Conservation (phyloP, 371 early-diverging fungal genomes). For the Circinella umbellata region DNA sequence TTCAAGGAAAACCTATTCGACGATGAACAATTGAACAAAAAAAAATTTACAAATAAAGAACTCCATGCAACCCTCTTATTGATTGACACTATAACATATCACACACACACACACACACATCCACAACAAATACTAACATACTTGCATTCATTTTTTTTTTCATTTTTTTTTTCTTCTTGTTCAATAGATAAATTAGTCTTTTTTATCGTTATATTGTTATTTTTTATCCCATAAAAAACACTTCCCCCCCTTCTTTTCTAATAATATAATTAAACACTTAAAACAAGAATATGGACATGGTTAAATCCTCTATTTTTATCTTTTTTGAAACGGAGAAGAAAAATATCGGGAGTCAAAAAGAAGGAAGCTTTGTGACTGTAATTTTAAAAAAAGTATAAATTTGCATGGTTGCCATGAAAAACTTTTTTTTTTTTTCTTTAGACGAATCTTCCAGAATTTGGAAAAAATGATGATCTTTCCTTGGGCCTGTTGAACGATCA, state of each 20-base stretch:
- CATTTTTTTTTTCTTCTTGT: not conserved
- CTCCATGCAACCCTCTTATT: too few relatives aligned
- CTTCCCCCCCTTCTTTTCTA: too few relatives aligned
- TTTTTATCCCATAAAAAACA: not conserved
- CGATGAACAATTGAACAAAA: conserved; percentile 18
- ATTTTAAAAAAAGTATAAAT: not conserved
- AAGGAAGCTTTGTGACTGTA: not conserved
- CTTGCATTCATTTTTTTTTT: conserved; percentile 3
- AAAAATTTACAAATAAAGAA: too few relatives aligned
- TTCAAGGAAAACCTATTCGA: conserved; percentile 66
- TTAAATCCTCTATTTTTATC: too few relatives aligned
- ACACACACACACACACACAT: not conserved
- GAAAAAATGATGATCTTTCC: conserved; percentile 16
- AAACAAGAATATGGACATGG: too few relatives aligned
- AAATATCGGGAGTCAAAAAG: too few relatives aligned
- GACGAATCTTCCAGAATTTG: conserved; percentile 17
- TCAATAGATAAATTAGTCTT: not conserved
- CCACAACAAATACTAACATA: not conserved
- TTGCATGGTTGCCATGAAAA: not conserved
- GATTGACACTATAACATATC: not conserved
- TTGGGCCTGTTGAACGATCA: conserved; percentile 12
- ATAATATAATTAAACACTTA: too few relatives aligned
- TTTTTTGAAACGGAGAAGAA: too few relatives aligned
- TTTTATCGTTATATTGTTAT: not conserved
- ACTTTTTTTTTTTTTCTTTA: conserved; percentile 7